Conservation (phyloP, 257 asterid genomes). For the Solanum chilense region DNA sequence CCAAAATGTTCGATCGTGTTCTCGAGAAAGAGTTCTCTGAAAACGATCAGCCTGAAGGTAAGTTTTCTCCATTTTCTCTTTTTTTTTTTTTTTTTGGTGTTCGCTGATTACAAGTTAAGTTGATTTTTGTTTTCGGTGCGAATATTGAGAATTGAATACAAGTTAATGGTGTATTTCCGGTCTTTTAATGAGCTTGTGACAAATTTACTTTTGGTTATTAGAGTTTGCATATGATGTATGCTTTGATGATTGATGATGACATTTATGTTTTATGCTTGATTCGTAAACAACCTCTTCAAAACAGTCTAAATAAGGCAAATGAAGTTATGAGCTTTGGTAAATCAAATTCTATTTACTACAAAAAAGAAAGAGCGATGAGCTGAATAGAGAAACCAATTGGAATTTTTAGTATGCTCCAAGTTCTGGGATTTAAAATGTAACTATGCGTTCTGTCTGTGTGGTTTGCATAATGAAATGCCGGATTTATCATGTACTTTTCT, state of each 20-base stretch:
- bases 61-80: not conserved
- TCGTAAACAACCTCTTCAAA: not conserved
- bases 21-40: constrained; percentile 87
- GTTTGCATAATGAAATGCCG: not conserved
- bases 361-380: not conserved
- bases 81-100: not conserved
- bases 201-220: not conserved
- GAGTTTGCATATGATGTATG: not conserved
- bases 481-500: constrained; percentile 1
- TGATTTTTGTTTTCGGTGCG: not conserved
- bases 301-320: not conserved
- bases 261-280: not conserved
- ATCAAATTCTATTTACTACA: not conserved
- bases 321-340: not conserved
- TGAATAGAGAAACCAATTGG: not conserved
- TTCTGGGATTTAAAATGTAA: not conserved
- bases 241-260: not conserved
- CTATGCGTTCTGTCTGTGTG: not conserved
- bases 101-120: not conserved
- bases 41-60: constrained; percentile 83
- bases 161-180: not conserved
- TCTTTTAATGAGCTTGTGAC: not conserved
- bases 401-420: not conserved
- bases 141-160: not conserved
- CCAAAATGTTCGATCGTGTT: constrained; percentile 94